These are phyloP conservation scores for Ceriops zippeliana DNA, from an alignment of 345 rosid genomes.

Conservation along the genomic window DNA sequence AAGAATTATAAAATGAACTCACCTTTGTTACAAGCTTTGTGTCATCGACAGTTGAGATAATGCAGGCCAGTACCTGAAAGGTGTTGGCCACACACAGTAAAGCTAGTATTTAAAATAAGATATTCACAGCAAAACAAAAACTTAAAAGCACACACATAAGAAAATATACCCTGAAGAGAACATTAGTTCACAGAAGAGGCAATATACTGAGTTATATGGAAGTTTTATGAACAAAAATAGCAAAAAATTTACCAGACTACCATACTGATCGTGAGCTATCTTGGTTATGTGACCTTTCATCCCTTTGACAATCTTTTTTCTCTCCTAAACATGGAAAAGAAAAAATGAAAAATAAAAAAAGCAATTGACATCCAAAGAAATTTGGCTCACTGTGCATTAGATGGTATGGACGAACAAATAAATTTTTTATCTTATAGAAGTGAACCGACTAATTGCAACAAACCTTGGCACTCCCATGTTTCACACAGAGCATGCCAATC, in stretches of 20 bases:
- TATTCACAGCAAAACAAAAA: neutral
- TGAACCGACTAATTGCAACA: constrained; percentile 8
- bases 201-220: neutral
- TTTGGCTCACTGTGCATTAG: constrained; percentile 7
- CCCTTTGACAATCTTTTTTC: constrained; percentile 87
- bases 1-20: constrained; percentile 17
- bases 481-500: constrained; percentile 76
- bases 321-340: constrained; percentile 48
- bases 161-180: too few relatives aligned
- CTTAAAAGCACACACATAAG: neutral
- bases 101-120: neutral
- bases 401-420: neutral
- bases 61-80: constrained; percentile 68
- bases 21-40: constrained; percentile 89
- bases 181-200: neutral
- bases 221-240: constrained; percentile 2
- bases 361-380: constrained; percentile 6
- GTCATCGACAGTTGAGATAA: constrained; percentile 80
- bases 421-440: neutral
- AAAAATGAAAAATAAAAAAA: neutral
- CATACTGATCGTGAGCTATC: constrained; percentile 70
- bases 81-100: constrained; percentile 7
- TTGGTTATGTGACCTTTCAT: constrained; percentile 65
- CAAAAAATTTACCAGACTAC: constrained; percentile 59
- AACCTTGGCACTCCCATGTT: constrained; percentile 97